Percentiles rank a stretch among this genome's conserved stretches.
Conservation (phyloP, 495 filamentous ascomycete genomes). For the Aeminium ludgeri region DNA sequence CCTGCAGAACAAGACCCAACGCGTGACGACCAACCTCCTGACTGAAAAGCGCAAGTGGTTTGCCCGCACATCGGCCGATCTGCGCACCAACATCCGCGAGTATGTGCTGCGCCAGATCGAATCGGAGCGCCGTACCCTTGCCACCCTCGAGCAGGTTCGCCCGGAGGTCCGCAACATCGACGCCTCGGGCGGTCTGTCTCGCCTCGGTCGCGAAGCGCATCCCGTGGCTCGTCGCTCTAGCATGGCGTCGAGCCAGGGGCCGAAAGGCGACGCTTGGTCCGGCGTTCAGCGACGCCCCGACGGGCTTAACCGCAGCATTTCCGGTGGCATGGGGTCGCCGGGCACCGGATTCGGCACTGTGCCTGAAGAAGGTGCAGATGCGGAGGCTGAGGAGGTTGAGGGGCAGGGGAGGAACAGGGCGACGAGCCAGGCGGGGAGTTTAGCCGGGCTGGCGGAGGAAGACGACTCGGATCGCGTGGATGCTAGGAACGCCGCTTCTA, state of each 20-base stretch:
- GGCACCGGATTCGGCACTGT: conserved; percentile 17
- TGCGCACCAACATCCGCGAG: conserved; percentile 67
- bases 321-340: conserved; percentile 38
- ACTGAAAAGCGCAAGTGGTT: conserved; percentile 87
- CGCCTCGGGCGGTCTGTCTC: conserved; percentile 67
- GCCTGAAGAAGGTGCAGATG: conserved; percentile 23
- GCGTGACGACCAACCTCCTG: conserved; percentile 77
- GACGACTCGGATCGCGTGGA: conserved; percentile 90
- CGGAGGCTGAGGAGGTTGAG: conserved; percentile 27
- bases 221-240: conserved; percentile 59
- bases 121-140: conserved; percentile 78
- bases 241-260: conserved; percentile 72
- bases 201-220: conserved; percentile 76
- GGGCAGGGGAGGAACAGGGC: conserved; percentile 41
- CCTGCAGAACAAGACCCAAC: conserved; percentile 63
- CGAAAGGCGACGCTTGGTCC: conserved; percentile 93
- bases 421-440: conserved; percentile 35
- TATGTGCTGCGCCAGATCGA: conserved; percentile 92
- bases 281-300: conserved; percentile 73
- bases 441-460: conserved; percentile 32
- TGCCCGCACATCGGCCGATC: conserved; percentile 62
- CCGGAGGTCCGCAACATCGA: conserved; percentile 91
- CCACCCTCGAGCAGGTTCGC: conserved; percentile 77
- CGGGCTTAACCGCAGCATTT: conserved; percentile 57
- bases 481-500: conserved; percentile 83